Conservation (phyloP, 257 asterid genomes). For the Scutellaria baicalensis region DNA sequence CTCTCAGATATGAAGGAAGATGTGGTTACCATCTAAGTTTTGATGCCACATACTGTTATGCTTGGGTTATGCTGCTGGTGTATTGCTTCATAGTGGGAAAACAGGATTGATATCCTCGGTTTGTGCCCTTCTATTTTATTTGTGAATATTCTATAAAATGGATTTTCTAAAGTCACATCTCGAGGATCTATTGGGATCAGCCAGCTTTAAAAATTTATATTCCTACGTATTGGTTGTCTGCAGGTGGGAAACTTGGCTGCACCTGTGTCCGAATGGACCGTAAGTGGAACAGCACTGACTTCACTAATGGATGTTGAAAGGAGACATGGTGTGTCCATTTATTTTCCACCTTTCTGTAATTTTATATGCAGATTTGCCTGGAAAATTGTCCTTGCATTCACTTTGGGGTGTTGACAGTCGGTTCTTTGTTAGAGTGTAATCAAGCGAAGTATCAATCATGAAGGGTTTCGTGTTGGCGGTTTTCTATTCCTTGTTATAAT, state of each 20-base stretch:
- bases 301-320: conserved; percentile 97
- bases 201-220: background rate
- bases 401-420: background rate
- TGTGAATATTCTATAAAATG: background rate
- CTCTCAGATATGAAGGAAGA: conserved; percentile 81
- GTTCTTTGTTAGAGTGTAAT: background rate
- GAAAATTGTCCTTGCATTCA: background rate
- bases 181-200: background rate
- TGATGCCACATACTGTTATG: conserved; percentile 80
- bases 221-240: background rate
- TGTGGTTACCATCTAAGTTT: conserved; percentile 97
- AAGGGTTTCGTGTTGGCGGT: background rate
- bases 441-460: background rate
- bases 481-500: background rate
- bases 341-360: background rate
- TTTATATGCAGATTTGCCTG: background rate
- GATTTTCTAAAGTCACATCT: background rate
- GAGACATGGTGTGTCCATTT: conserved; percentile 66
- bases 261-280: conserved; percentile 87
- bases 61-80: conserved; percentile 79
- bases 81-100: conserved; percentile 72
- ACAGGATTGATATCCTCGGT: conserved; percentile 76
- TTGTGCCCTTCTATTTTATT: background rate
- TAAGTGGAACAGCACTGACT: conserved; percentile 96
- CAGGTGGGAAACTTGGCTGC: conserved; percentile 98